Evolutionary conservation across 2,329 filamentous ascomycete genomes (phyloP), one percentile per base, ranked within the genome.

Genomic region (Ceratocystiopsis brevicomis): DNA sequence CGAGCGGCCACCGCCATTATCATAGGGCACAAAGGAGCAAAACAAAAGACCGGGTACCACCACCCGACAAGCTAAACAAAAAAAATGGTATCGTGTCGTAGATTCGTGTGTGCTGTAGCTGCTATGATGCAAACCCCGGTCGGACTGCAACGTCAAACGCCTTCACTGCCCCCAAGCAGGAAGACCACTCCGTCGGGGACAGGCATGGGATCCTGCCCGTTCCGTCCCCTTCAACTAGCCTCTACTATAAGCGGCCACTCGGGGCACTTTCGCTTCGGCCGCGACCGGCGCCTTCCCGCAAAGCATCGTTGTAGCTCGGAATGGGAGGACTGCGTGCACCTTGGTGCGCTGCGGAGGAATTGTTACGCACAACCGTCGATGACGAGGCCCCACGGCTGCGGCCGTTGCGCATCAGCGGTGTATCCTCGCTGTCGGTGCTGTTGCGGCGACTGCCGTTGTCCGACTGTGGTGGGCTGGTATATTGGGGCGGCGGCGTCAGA

Each of bases 271-370:
- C 59, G 51, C 64, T 66, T 47, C 63, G 59, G 43, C 66, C 61
- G 41, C 64, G 60, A 46, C 63, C 62, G 32, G 64, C 64, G 39
- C 69, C 69, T 50, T 73, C 67, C 44, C 63, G 61, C 37, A 86
- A 67, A 2, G 82, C 84, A 47, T 83, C 82, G 57, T 77, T 82
- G 56, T 92, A 92, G 53, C 75, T 87, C 2, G 84, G 84, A 49
- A 90, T 86, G 0, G 84, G 82, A 19, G 82, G 79, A 5, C 57
- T 37, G 18, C 56, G 30, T 45, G 42, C 30, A 40, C 55, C 50
- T 32, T 50, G 51, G n/a, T 50, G 45, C n/a, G 25, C 25, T 10
- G 25, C 25, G 10, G 41, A 15, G 4, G 18, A 18, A 12, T 35
- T 44, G 36, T 52, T 42, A 37, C 51, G 48, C 3, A 42, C 37